Evolutionary conservation across 1,139 yeast genomes (phyloP).

Genomic region (Maudiozyma humilis): DNA sequence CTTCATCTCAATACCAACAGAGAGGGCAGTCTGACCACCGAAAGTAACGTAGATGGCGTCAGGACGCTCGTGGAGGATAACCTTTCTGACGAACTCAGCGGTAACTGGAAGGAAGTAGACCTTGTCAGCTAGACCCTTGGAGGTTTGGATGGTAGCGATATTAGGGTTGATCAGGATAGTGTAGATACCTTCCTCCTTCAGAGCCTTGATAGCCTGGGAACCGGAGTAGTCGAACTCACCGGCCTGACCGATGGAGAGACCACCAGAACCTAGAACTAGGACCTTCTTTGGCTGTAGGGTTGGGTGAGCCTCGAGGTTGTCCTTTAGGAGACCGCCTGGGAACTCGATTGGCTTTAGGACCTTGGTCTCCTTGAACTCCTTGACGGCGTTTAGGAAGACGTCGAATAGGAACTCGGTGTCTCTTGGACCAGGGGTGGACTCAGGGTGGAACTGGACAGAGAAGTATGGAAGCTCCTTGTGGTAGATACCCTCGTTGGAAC

Average conservation of each 20-base stretch:
- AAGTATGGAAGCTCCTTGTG: conserved; percentile 80
- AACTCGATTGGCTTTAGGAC: conserved; percentile 65
- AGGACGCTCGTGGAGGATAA: conserved; percentile 88
- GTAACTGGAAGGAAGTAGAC: conserved; percentile 95
- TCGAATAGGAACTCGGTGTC: conserved; percentile 97
- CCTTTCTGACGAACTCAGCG: conserved; percentile 92
- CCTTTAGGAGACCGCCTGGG: conserved; percentile 81
- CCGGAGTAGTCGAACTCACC: conserved; percentile 99
- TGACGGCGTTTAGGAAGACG: conserved; percentile 76
- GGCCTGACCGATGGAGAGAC: conserved; percentile 97
- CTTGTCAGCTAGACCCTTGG: conserved; percentile 95
- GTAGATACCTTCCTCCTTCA: conserved; percentile 95
- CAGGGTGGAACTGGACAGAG: conserved; percentile 99
- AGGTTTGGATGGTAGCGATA: conserved; percentile 97
- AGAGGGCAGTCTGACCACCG: conserved; percentile 97
- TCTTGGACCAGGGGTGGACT: conserved; percentile 98
- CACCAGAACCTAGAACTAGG: conserved; percentile 95
- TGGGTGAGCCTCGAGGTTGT: conserved; percentile 66
- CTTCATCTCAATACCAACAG: conserved; percentile 90
- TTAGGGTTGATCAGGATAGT: conserved; percentile 94
- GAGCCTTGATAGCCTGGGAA: conserved; percentile 87
- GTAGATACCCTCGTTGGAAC: conserved; percentile 97
- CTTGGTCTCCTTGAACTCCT: conserved; percentile 51
- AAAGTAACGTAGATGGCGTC: conserved; percentile 95
- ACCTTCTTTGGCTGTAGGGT: conserved; percentile 85